A percentile compares a stretch with the other conserved stretches of the same genome.
Evolutionary conservation across 306 rosid species (phyloP).

Genomic region (Trifolium fragiferum): DNA sequence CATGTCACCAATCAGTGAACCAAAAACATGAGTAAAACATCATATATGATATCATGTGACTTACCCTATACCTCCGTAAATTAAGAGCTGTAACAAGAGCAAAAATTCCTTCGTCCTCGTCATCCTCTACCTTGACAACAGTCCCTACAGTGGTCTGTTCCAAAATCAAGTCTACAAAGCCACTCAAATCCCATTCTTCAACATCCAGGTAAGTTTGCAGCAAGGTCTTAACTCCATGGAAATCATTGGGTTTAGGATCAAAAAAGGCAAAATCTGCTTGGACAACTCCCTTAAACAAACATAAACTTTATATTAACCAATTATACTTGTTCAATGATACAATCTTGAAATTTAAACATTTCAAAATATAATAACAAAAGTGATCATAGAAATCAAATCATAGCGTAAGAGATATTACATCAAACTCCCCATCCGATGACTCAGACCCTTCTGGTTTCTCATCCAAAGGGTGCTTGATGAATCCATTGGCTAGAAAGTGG

Average conservation of each 20-base stretch:
- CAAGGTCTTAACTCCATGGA: constrained; percentile 87
- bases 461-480: constrained; percentile 36
- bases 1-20: neutral
- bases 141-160: constrained; percentile 75
- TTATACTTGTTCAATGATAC: neutral
- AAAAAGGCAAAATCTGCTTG: constrained; percentile 89
- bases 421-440: constrained; percentile 68
- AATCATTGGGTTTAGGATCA: constrained; percentile 80
- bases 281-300: constrained; percentile 59
- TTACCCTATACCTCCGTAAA: constrained; percentile 73
- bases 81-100: constrained; percentile 75
- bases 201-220: constrained; percentile 75
- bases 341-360: neutral
- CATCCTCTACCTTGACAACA: constrained; percentile 79
- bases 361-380: neutral
- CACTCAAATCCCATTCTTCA: constrained; percentile 79
- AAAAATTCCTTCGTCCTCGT: constrained; percentile 79
- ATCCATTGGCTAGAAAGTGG: constrained; percentile 49
- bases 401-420: constrained; percentile 50
- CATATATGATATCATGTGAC: constrained; percentile 25
- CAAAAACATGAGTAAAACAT: neutral
- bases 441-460: constrained; percentile 44
- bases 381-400: neutral
- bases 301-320: constrained; percentile 33
- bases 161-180: constrained; percentile 71